Evolutionary conservation across 164 flowering plant genomes (phyloP).

Genomic region (Umbellularia californica): DNA sequence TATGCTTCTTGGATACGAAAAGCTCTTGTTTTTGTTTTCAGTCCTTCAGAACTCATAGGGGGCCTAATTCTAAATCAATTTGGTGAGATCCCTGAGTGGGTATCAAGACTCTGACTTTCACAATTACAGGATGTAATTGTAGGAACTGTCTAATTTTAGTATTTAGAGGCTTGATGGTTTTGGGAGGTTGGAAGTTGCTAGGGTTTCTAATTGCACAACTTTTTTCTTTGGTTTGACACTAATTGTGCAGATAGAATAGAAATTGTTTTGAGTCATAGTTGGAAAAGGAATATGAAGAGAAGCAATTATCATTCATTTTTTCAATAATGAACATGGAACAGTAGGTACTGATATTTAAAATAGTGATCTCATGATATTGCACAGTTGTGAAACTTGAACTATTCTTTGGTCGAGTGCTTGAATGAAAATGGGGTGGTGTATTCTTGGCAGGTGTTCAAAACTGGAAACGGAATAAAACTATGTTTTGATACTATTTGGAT

Average conservation of each 20-base stretch:
- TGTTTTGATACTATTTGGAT: neutral
- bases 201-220: too few species aligned
- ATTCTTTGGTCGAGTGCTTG: neutral
- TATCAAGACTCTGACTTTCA: too few species aligned
- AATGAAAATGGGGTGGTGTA: neutral
- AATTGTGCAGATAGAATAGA: neutral
- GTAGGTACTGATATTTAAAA: neutral
- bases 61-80: too few species aligned
- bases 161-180: too few species aligned
- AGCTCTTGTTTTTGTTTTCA: too few species aligned
- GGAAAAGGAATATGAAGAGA: neutral
- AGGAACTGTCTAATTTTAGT: too few species aligned
- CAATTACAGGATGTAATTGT: too few species aligned
- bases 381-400: neutral
- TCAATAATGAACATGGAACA: neutral
- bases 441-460: neutral
- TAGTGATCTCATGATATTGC: neutral
- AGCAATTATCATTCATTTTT: neutral
- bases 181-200: too few species aligned
- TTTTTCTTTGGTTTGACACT: too few species aligned
- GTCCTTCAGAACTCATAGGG: too few species aligned
- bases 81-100: too few species aligned
- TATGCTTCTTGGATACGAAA: too few species aligned
- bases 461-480: neutral
- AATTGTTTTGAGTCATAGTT: neutral